These are phyloP conservation scores for Claviceps sp. DNA, from an alignment of 2,329 filamentous ascomycete genomes.

Conservation along the genomic window DNA sequence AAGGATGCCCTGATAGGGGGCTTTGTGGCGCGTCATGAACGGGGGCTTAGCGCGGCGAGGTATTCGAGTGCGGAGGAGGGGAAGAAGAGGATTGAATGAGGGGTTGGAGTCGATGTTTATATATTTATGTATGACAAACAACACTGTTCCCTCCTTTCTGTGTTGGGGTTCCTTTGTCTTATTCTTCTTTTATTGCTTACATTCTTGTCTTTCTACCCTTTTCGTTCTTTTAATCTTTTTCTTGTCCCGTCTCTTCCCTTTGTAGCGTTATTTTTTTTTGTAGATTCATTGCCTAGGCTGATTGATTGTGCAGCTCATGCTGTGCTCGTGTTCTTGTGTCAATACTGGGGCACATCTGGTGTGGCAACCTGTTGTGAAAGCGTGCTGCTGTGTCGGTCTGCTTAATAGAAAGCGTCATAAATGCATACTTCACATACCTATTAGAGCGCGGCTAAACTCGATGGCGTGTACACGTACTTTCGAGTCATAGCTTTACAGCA, in stretches of 20 bases:
- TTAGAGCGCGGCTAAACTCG: too few species aligned
- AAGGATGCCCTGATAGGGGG: slow-evolving; percentile 72
- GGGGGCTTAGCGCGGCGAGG: slow-evolving; percentile 69
- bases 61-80: slow-evolving; percentile 86
- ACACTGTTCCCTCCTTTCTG: background rate
- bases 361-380: too few species aligned
- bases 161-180: background rate
- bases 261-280: background rate
- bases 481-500: too few species aligned
- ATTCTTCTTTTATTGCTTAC: background rate
- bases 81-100: slow-evolving; percentile 90
- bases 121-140: background rate
- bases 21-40: slow-evolving; percentile 56
- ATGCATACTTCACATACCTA: too few species aligned
- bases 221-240: background rate
- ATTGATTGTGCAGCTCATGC: too few species aligned
- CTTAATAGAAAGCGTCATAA: too few species aligned
- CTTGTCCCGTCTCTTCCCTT: background rate
- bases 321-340: too few species aligned
- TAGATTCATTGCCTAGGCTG: too few species aligned
- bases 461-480: too few species aligned
- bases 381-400: too few species aligned
- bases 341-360: too few species aligned
- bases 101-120: background rate
- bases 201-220: background rate